A percentile compares a stretch with the other conserved stretches of the same genome.
phyloP scores from a whole-genome alignment of 1,284 basidiomycete species.

The Ceratobasidium sp. region DNA sequence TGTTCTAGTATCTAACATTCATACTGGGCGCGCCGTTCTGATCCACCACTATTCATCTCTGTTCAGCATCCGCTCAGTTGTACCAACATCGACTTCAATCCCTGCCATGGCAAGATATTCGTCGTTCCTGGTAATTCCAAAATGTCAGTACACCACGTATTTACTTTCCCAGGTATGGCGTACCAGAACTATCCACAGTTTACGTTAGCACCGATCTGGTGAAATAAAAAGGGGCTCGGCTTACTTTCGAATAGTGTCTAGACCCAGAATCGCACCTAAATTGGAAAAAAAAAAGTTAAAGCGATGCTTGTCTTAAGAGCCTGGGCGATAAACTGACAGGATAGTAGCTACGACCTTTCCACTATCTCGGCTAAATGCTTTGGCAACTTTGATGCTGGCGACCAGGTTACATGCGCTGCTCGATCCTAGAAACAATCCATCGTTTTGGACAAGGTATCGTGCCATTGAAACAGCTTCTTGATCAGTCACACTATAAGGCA shows the following conservation, averaged over 20 bases:
- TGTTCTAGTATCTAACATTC: background rate
- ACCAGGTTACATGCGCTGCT: slow-evolving; percentile 97
- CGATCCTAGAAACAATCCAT: slow-evolving; percentile 95
- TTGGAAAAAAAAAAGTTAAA: slow-evolving; percentile 13
- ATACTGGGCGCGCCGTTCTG: background rate
- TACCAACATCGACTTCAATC: slow-evolving; percentile 69
- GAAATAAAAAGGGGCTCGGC: slow-evolving; percentile 50
- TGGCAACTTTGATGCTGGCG: slow-evolving; percentile 83
- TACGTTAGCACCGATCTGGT: background rate
- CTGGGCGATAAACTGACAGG: slow-evolving; percentile 66
- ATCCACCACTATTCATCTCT: slow-evolving; percentile 3
- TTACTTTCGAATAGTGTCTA: slow-evolving; percentile 88
- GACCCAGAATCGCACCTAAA: slow-evolving; percentile 84
- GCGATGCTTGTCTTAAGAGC: background rate
- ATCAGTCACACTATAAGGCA: slow-evolving; percentile 77
- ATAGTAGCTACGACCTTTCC: slow-evolving; percentile 84
- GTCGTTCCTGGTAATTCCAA: slow-evolving; percentile 73
- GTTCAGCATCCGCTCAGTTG: slow-evolving; percentile 68
- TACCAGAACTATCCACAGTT: slow-evolving; percentile 43
- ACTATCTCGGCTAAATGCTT: slow-evolving; percentile 69
- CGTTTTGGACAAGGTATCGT: slow-evolving; percentile 85
- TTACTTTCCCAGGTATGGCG: background rate
- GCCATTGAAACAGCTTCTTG: slow-evolving; percentile 94
- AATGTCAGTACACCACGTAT: slow-evolving; percentile 35
- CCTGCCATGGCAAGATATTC: slow-evolving; percentile 75